Evolutionary conservation across 2,329 filamentous ascomycete species (phyloP).

Genomic region (Cladosporium sp.): DNA sequence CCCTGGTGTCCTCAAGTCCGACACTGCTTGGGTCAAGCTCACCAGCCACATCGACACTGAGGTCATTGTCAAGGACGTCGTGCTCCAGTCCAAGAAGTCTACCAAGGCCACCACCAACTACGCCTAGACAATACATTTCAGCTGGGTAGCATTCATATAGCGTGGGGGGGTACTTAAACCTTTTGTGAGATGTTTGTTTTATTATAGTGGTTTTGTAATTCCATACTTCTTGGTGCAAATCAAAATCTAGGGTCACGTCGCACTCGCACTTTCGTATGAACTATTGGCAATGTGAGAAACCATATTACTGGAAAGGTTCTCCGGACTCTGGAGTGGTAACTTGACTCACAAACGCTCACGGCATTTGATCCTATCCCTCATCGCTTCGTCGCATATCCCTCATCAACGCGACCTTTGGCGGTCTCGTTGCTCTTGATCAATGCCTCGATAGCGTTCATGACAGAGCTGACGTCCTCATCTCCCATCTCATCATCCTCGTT

Average conservation of each 20-base stretch:
- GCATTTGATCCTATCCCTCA: background rate
- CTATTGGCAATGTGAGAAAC: background rate
- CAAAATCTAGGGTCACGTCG: background rate
- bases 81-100: background rate
- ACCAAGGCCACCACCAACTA: slow-evolving; percentile 12
- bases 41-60: slow-evolving; percentile 21
- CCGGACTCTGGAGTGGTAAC: too few relatives aligned
- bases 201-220: background rate
- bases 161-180: background rate
- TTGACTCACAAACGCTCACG: too few relatives aligned
- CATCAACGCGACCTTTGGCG: background rate
- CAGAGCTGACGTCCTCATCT: background rate
- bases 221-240: background rate
- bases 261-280: background rate
- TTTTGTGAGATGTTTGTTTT: background rate
- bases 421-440: background rate
- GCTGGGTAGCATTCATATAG: background rate
- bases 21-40: slow-evolving; percentile 25
- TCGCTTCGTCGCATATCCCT: background rate
- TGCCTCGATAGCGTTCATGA: background rate
- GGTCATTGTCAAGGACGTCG: slow-evolving; percentile 17
- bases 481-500: background rate
- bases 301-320: too few relatives aligned
- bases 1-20: slow-evolving; percentile 16
- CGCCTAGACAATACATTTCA: slow-evolving; percentile 1